Percentiles rank a stretch among this genome's conserved stretches.
Evolutionary conservation across 352 stramenopile genomes (phyloP).

Genomic region (Phytopythium boreale): DNA sequence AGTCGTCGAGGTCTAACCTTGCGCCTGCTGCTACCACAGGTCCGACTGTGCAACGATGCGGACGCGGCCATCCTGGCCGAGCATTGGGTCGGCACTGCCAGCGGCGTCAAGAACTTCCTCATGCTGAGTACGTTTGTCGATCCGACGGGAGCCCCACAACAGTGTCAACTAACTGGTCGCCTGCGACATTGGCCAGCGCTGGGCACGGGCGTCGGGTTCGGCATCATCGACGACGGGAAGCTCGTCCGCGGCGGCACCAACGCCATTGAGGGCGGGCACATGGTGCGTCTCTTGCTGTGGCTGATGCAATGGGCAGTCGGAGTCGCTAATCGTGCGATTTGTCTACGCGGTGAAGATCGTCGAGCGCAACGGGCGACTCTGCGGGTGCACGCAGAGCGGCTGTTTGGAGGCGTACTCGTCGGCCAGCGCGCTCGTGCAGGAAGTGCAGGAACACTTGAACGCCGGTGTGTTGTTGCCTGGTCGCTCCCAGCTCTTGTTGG

Average conservation of each 20-base stretch:
- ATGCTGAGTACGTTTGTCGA: slow-evolving; percentile 67
- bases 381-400: slow-evolving; percentile 66
- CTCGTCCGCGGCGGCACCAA: slow-evolving; percentile 67
- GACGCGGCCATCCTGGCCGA: slow-evolving; percentile 80
- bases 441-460: slow-evolving; percentile 62
- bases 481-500: not conserved
- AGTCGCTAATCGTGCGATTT: not conserved
- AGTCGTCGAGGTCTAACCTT: not conserved
- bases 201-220: slow-evolving; percentile 70
- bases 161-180: not conserved
- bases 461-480: slow-evolving; percentile 29
- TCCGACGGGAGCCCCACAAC: not conserved
- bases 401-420: slow-evolving; percentile 83
- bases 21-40: slow-evolving; percentile 9
- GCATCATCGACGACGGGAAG: slow-evolving; percentile 58
- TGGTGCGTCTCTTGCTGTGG: slow-evolving; percentile 25
- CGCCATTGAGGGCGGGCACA: slow-evolving; percentile 77
- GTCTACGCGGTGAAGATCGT: slow-evolving; percentile 53
- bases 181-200: slow-evolving; percentile 33
- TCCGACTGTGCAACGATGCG: slow-evolving; percentile 70
- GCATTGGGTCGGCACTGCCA: slow-evolving; percentile 71
- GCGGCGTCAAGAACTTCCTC: slow-evolving; percentile 62
- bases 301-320: not conserved
- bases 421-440: slow-evolving; percentile 53
- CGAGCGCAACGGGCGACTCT: slow-evolving; percentile 72